Base-by-base conservation (phyloP, 495 filamentous ascomycete species). In the Aspergillus conjunctus region DNA sequence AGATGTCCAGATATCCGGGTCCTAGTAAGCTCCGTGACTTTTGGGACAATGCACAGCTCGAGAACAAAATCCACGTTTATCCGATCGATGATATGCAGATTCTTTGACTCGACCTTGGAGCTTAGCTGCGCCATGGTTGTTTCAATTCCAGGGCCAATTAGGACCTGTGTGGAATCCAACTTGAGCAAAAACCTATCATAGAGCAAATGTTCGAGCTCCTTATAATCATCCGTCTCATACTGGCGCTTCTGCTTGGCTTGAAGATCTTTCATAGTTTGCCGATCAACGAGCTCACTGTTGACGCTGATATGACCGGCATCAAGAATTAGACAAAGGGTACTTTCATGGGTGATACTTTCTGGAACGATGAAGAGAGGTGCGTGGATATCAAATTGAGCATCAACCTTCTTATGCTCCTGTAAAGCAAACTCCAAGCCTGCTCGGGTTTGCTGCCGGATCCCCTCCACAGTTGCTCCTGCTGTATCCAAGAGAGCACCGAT, bases 21-120 rank as follows among this genome's bases (percentile, higher is more conserved):
- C 70, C 92, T 93, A 4, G 94, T 93, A n/a, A 98, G 82, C 66
- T 96, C 93, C 0, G 92, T 88, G 22, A 91, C 89, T 71, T 96
- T 97, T 1, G 94, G 95, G 12, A 98, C 81, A 63, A 98, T 98
- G 8, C 91, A 98, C 51, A 88, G 87, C 69, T 96, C 91, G 30
- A 98, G 81, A 15, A 88, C 87, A 68, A 98, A 97, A 69, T 98
- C 90, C 65, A 98, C 90, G 65, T 95, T 98, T 78, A 98, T 97
- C 56, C 91, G 87, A 65, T 98, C 94, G 53, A 98, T 91, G 56
- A 98, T 86, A 72, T 97, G 94, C 54, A 96, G 79, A 67, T 89
- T 88, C 59, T 87, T 87, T 7, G 79, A 78, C 17, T 88, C 83
- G 44, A 90, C 85, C 57, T 85, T 83, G 9, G 82, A 81, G 10